phyloP scores from a whole-genome alignment of 306 rosid genomes.

The Cicer arietinum region DNA sequence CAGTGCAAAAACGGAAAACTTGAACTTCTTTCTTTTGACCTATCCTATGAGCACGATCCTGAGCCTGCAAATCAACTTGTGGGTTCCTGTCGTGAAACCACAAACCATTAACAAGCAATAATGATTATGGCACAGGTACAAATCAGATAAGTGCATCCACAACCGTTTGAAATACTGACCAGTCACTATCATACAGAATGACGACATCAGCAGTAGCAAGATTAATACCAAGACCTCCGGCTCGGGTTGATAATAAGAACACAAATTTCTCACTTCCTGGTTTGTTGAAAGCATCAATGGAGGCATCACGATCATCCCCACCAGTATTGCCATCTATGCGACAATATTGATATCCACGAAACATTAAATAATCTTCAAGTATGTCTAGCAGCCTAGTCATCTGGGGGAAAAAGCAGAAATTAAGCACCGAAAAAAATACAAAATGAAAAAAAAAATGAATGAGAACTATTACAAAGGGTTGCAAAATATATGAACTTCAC shows the following conservation, averaged over 20 bases:
- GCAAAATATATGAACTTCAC: slow-evolving; percentile 22
- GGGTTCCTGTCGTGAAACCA: slow-evolving; percentile 77
- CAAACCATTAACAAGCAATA: slow-evolving; percentile 40
- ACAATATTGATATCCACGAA: slow-evolving; percentile 87
- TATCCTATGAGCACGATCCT: slow-evolving; percentile 99
- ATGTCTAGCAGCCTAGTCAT: slow-evolving; percentile 98
- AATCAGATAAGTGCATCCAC: slow-evolving; percentile 30
- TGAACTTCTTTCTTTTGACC: slow-evolving; percentile 99
- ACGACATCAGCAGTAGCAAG: slow-evolving; percentile 99
- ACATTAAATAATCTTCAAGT: slow-evolving; percentile 94
- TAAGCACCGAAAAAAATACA: slow-evolving; percentile 8
- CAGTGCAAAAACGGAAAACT: slow-evolving; percentile 97
- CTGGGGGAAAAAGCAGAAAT: slow-evolving; percentile 49
- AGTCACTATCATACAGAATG: slow-evolving; percentile 96
- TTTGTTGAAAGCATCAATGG: slow-evolving; percentile 86
- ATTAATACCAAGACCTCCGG: slow-evolving; percentile 99
- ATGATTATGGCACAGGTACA: background rate
- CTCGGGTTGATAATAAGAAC: slow-evolving; percentile 88
- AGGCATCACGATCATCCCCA: slow-evolving; percentile 99
- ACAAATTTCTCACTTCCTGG: slow-evolving; percentile 99
- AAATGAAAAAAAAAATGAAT: slow-evolving; percentile 8
- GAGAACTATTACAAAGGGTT: slow-evolving; percentile 28
- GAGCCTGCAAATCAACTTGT: slow-evolving; percentile 99
- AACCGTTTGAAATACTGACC: slow-evolving; percentile 58
- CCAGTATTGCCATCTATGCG: slow-evolving; percentile 99